Evolutionary conservation across 331 rosid genomes (phyloP).

Genomic region (Quercus phellos): DNA sequence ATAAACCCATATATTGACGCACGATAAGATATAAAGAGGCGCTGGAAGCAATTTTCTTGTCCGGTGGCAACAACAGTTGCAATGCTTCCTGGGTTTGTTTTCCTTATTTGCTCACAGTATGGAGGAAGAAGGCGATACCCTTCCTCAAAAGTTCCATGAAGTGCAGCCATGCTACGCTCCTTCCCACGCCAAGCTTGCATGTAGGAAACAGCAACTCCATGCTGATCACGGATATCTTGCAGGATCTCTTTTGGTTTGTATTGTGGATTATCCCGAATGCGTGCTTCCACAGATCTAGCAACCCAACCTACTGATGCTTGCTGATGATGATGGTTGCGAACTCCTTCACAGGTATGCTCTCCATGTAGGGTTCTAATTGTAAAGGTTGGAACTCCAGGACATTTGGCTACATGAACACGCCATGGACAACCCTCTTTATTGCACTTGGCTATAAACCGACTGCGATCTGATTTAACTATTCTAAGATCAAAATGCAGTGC

Average conservation of each 20-base stretch:
- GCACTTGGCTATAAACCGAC: constrained; percentile 96
- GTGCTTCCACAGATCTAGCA: constrained; percentile 92
- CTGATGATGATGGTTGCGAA: constrained; percentile 91
- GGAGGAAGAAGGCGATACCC: constrained; percentile 90
- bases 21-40: constrained; percentile 73
- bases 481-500: constrained; percentile 96
- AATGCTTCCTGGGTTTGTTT: constrained; percentile 84
- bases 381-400: constrained; percentile 91
- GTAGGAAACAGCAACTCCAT: constrained; percentile 97
- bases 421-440: constrained; percentile 98
- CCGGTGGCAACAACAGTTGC: constrained; percentile 90
- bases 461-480: constrained; percentile 93
- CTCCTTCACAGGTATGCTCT: constrained; percentile 98
- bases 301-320: constrained; percentile 99
- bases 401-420: constrained; percentile 97
- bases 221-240: constrained; percentile 91
- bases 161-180: constrained; percentile 99
- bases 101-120: constrained; percentile 87
- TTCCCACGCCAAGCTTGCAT: constrained; percentile 99
- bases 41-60: constrained; percentile 85
- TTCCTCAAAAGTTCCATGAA: constrained; percentile 98
- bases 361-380: constrained; percentile 82
- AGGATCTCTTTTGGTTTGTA: constrained; percentile 90
- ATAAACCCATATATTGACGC: constrained; percentile 91
- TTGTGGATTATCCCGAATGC: constrained; percentile 88